Percentiles rank a stretch among this genome's conserved stretches.
These are phyloP conservation scores for Jaenimonas drosophilae DNA, from an alignment of 208 protist species.

Conservation along the genomic window DNA sequence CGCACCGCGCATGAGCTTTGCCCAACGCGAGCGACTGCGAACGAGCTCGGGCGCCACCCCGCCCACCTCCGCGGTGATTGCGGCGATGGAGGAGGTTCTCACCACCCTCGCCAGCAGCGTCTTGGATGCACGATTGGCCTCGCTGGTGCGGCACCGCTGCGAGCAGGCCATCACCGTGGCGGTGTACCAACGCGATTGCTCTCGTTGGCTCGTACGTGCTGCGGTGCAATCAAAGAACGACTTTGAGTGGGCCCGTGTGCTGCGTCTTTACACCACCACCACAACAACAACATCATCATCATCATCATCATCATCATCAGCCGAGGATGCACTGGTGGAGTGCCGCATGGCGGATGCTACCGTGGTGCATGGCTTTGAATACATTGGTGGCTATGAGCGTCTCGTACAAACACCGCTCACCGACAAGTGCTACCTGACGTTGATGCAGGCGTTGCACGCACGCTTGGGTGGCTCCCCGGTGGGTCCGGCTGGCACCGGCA, in stretches of 20 bases:
- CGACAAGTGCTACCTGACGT: conserved; percentile 97
- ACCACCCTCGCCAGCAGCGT: conserved; percentile 65
- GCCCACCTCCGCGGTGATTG: conserved; percentile 14
- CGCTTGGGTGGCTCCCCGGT: conserved; percentile 96
- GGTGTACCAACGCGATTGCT: conserved; percentile 97
- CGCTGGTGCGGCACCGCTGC: conserved; percentile 73
- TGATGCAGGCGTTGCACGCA: conserved; percentile 97
- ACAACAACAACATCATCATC: conserved; percentile 4
- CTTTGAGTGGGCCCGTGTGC: conserved; percentile 96
- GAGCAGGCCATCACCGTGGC: conserved; percentile 98
- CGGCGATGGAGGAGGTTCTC: conserved; percentile 79
- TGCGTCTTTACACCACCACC: conserved; percentile 87
- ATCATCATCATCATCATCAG: conserved; percentile 4
- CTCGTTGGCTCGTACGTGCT: conserved; percentile 47
- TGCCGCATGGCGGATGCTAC: conserved; percentile 95
- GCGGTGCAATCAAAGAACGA: conserved; percentile 43
- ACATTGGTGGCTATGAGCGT: conserved; percentile 95
- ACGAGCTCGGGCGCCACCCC: background rate
- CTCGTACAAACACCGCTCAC: conserved; percentile 99
- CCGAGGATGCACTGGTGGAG: conserved; percentile 24
- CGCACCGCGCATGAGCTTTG: conserved; percentile 3
- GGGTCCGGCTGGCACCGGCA: conserved; percentile 97
- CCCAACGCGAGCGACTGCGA: background rate
- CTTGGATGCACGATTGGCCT: conserved; percentile 13
- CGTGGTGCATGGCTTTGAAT: conserved; percentile 98